Evolutionary conservation across 169 alveolate species (phyloP).

Genomic region (Theileria annulata): DNA sequence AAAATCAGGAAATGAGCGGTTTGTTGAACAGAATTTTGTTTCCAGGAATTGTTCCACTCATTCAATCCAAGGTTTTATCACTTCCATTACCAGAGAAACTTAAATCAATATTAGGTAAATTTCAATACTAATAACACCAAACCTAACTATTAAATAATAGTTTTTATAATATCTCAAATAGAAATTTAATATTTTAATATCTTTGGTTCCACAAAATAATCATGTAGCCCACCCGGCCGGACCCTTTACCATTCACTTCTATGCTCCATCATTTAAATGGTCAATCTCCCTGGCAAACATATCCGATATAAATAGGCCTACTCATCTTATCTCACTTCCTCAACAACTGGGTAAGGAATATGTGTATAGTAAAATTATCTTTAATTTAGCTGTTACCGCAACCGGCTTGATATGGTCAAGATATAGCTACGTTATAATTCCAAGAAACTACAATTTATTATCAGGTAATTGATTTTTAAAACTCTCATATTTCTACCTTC

Average conservation of each 20-base stretch:
- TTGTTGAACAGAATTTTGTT: slow-evolving; percentile 45
- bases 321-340: slow-evolving; percentile 83
- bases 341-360: slow-evolving; percentile 82
- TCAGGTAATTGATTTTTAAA: slow-evolving; percentile 47
- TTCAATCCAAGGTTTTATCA: slow-evolving; percentile 61
- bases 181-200: not conserved
- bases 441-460: slow-evolving; percentile 75
- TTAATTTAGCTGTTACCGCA: slow-evolving; percentile 70
- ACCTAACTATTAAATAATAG: not conserved
- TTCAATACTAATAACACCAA: not conserved
- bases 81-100: slow-evolving; percentile 61
- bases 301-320: slow-evolving; percentile 84
- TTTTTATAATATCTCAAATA: not conserved
- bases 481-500: not conserved
- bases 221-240: slow-evolving; percentile 88
- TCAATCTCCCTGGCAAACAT: slow-evolving; percentile 88
- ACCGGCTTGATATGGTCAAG: slow-evolving; percentile 83
- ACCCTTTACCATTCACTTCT: slow-evolving; percentile 90
- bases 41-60: slow-evolving; percentile 63
- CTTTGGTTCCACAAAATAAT: not conserved
- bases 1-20: slow-evolving; percentile 16
- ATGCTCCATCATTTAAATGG: slow-evolving; percentile 94
- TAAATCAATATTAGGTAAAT: slow-evolving; percentile 42
- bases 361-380: not conserved
- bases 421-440: slow-evolving; percentile 76